phyloP scores from a whole-genome alignment of 2,329 filamentous ascomycete species.

The Tolypocladium album region DNA sequence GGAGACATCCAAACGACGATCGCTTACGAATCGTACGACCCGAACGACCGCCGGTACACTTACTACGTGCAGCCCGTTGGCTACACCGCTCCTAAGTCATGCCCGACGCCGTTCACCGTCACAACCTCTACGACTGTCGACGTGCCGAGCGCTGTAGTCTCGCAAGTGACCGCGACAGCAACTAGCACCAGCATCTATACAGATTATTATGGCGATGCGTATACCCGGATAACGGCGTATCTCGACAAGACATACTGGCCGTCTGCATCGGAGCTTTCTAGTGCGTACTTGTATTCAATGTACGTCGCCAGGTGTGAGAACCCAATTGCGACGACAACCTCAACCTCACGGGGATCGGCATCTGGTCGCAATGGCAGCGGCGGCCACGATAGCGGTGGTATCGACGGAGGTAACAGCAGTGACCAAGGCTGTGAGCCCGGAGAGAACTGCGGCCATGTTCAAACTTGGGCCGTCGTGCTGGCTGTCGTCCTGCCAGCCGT shows the following conservation, averaged over 20 bases:
- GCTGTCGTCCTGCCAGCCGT: constrained; percentile 14
- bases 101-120: constrained; percentile 16
- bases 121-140: constrained; percentile 5
- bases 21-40: not conserved
- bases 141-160: constrained; percentile 3
- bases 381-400: not conserved
- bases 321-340: constrained; percentile 3
- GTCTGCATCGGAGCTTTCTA: not conserved
- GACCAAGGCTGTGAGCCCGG: not conserved
- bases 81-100: constrained; percentile 15
- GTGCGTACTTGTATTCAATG: constrained; percentile 8
- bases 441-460: not conserved
- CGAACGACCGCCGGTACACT: constrained; percentile 1
- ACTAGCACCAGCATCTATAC: not conserved
- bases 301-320: constrained; percentile 9
- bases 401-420: not conserved
- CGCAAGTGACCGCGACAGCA: constrained; percentile 5
- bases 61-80: constrained; percentile 8
- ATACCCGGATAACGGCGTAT: constrained; percentile 8
- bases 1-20: not conserved
- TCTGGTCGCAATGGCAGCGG: not conserved
- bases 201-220: constrained; percentile 2
- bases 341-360: not conserved
- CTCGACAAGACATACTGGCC: constrained; percentile 4
- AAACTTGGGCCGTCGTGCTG: constrained; percentile 13